Conservation (phyloP, 176 grass and related monocot species). For the Oryza glaberrima region DNA sequence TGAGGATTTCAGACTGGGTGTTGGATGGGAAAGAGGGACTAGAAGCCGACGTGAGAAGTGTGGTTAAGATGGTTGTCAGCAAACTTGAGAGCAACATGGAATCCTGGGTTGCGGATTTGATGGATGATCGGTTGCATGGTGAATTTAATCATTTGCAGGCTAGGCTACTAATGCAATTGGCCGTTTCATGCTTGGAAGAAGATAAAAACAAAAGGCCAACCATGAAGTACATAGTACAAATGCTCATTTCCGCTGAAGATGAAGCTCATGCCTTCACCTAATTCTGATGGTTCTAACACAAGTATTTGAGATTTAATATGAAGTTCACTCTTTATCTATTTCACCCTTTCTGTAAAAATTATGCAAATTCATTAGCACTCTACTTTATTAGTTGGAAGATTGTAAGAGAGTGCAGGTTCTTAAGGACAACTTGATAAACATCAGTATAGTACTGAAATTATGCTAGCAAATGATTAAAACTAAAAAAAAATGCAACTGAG, state of each 20-base stretch:
- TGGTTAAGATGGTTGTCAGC: conserved; percentile 15
- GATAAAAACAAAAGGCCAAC: conserved; percentile 23
- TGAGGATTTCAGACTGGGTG: not conserved
- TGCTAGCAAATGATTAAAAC: no score
- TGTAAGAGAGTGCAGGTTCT: no score
- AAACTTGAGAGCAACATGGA: not conserved
- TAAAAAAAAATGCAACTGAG: no score
- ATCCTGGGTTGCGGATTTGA: conserved; percentile 3
- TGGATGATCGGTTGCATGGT: conserved; percentile 3
- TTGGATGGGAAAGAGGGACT: conserved; percentile 13
- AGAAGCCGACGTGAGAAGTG: not conserved
- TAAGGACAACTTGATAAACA: no score
- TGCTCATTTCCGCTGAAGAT: conserved; percentile 36
- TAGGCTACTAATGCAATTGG: not conserved
- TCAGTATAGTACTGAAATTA: no score
- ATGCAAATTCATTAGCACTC: no score
- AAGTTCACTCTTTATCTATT: no score
- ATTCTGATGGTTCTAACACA: no score
- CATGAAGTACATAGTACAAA: conserved; percentile 28
- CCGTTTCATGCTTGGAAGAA: conserved; percentile 23
- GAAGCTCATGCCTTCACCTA: not conserved
- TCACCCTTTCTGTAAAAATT: no score
- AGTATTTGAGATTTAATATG: no score
- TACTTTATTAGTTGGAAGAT: no score
- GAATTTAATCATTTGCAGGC: conserved; percentile 13